Evolutionary conservation across 2,329 filamentous ascomycete species (phyloP), one percentile per base, ranked within the genome.

Genomic region (Macrophomina phaseolina): DNA sequence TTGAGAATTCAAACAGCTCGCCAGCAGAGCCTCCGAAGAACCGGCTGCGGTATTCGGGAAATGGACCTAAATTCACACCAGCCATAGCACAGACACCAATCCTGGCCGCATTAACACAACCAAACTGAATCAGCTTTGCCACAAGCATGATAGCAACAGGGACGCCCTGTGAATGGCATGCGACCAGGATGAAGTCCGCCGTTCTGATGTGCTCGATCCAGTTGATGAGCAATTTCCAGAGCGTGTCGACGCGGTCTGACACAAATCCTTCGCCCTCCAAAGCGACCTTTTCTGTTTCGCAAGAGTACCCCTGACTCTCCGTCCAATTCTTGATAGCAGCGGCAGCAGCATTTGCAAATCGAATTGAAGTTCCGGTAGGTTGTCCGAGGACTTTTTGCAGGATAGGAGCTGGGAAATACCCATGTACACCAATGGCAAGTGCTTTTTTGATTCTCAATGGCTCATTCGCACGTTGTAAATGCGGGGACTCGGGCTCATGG

Each of bases 221-320:
- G 77, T 97, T 97, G 34, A 97, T 84, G 65, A 99, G 84, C 9
- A 98, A 84, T 78, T 94, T 97, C 95, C 95, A 99, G 6, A 99
- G 81, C 46, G 96, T 91, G 68, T 96, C 91, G 1, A 98, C 93
- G 6, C 95, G 87, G 69, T 98, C 94, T 2, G 87, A 87, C 55
- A 99, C 95, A 76, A 92, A 93, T 30, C 95, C 95, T 79, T 99
- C 95, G 28, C 94, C 94, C 80, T 99, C 95, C 0, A 99, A 85
- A 0, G 94, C 93, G 14, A 98, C 91, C 76, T 96, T 97, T 74
- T 97, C 93, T 65, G 99, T 92, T 71, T 96, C 91, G 69, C 93
- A 91, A 2, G 84, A 81, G 68, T 90, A 93, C 0, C 91, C 90
- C 70, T 92, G 87, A 12, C 83, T 83, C 64, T 92, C 88, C 0